Evolutionary conservation across 768 basidiomycete genomes (phyloP).

Genomic region (Austroboletus eburneus): DNA sequence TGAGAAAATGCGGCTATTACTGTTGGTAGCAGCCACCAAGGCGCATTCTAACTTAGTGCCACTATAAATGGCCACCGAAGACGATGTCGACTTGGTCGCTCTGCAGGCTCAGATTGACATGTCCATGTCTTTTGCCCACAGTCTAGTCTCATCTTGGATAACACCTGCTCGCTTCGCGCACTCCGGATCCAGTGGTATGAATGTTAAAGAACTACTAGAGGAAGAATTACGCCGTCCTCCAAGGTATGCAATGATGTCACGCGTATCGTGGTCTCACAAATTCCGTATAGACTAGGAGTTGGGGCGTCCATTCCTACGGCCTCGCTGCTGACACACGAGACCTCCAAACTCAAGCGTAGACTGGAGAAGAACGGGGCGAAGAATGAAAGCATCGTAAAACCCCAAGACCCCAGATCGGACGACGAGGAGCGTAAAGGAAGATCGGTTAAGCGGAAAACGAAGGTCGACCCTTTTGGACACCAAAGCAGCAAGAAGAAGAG

Average conservation of each 20-base stretch:
- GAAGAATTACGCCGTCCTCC: constrained; percentile 67
- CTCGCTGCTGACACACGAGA: constrained; percentile 45
- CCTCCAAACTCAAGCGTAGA: constrained; percentile 58
- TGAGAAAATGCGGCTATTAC: constrained; percentile 20
- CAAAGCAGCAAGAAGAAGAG: constrained; percentile 43
- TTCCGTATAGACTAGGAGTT: constrained; percentile 59
- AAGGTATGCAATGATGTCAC: constrained; percentile 40
- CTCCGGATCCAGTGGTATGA: constrained; percentile 25
- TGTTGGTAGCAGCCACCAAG: too few relatives aligned
- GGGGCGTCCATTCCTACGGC: constrained; percentile 58
- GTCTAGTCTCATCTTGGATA: constrained; percentile 75
- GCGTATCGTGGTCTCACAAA: background rate
- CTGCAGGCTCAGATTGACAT: constrained; percentile 82
- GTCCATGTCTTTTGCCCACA: constrained; percentile 71
- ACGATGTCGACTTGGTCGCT: constrained; percentile 59
- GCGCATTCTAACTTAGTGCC: too few relatives aligned
- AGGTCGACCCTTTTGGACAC: constrained; percentile 51
- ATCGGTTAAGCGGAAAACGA: constrained; percentile 56
- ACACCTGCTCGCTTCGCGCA: constrained; percentile 46
- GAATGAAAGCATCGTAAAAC: constrained; percentile 38
- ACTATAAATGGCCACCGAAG: constrained; percentile 37
- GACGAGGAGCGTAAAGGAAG: constrained; percentile 56
- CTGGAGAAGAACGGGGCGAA: constrained; percentile 50
- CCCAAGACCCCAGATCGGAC: constrained; percentile 28
- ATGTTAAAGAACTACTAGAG: constrained; percentile 53